Percentiles rank a stretch among this genome's conserved stretches.
These are phyloP conservation scores for Thermochaetoides dissita DNA, from an alignment of 2,329 filamentous ascomycete species.

Conservation along the genomic window DNA sequence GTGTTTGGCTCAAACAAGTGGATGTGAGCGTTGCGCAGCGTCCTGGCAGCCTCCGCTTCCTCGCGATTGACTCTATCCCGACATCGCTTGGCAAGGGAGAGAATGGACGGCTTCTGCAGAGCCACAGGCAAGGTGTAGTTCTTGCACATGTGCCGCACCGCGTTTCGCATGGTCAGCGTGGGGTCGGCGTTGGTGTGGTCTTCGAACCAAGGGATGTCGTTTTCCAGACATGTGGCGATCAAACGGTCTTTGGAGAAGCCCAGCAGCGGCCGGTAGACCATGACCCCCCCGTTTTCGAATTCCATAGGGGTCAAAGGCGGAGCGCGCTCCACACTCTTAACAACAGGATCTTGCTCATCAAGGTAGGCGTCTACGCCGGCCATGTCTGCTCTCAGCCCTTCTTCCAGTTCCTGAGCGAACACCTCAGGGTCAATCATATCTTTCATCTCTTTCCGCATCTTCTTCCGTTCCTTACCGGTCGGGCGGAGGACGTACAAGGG, in stretches of 20 bases:
- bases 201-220: conserved; percentile 61
- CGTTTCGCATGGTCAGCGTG: conserved; percentile 67
- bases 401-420: conserved; percentile 11
- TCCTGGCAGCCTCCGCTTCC: conserved; percentile 37
- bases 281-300: conserved; percentile 52
- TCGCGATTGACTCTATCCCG: conserved; percentile 28
- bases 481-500: conserved; percentile 27
- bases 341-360: conserved; percentile 15
- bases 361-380: conserved; percentile 8
- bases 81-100: conserved; percentile 43
- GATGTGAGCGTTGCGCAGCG: conserved; percentile 38
- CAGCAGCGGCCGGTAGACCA: conserved; percentile 55
- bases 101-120: conserved; percentile 49
- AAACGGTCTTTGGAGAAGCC: conserved; percentile 58
- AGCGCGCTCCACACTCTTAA: conserved; percentile 5
- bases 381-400: conserved; percentile 6
- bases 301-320: conserved; percentile 16
- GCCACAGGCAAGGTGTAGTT: conserved; percentile 52
- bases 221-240: conserved; percentile 58
- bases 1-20: conserved; percentile 32
- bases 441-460: conserved; percentile 17
- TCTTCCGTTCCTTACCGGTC: conserved; percentile 11
- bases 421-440: conserved; percentile 14
- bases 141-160: conserved; percentile 54
- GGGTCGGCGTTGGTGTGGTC: conserved; percentile 70